Base-by-base conservation (phyloP, 345 rosid genomes). In the Theobroma cacao region DNA sequence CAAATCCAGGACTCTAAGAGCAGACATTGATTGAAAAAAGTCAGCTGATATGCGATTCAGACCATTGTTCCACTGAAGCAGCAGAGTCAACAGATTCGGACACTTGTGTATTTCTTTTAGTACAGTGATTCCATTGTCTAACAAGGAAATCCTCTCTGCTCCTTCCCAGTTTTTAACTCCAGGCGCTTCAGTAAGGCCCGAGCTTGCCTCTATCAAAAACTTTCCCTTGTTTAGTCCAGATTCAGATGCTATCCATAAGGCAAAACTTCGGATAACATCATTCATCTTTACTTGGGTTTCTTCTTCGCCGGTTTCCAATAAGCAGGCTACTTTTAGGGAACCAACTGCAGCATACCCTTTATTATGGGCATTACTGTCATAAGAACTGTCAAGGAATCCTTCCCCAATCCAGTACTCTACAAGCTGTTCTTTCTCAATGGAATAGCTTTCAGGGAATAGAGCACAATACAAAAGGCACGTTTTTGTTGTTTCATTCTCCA, bases 41-140 rank as follows among this genome's bases (percentile, higher is more conserved):
- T 47, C 52, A 13, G 72, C 80, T 14, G 65, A 55, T 18, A 83
- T 86, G 77, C 77, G 80, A 83, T 0, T 45, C 69, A 84, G 48
- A 31, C 55, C 47, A 64, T 75, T 34, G 13, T 45, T 40, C 14
- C 6, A 56, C 72, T 20, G 22, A 14, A 84, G 43, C 79, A 81
- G 36, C 17, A 81, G 62, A 22, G 84, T 79, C 50, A 75, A 76
- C 18, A 84, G 63, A 5, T 28, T 52, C 63, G 50, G 79, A 74
- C 89, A 84, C 13, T 64, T 7, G 0, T 87, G 88, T 33, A 78
- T 60, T 70, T 86, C 87, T 52, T 78, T 68, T 64, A 88, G 79
- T 45, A 50, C 71, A 12, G 84, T 77, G 73, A 88, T 85, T 78
- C 78, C 85, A 72, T 86, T 86, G 55, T 85, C 89, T 79, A 86